These are phyloP conservation scores for Nicotiana noctiflora DNA, from an alignment of 257 asterid species.

Conservation along the genomic window DNA sequence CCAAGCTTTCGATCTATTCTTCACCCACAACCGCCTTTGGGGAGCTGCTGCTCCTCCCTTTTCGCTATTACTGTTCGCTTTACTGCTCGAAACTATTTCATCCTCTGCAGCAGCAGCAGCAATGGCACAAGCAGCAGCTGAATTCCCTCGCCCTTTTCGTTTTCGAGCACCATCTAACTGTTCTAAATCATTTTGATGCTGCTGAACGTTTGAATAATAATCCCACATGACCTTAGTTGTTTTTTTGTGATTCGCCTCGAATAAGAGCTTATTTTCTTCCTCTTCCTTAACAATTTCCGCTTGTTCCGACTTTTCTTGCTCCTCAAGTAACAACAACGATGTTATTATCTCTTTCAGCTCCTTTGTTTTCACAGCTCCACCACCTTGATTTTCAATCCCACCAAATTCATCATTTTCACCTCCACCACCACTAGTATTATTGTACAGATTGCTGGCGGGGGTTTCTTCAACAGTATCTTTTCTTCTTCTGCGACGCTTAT, in stretches of 20 bases:
- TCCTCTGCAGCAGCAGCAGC: slow-evolving; percentile 14
- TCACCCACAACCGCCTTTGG: slow-evolving; percentile 87
- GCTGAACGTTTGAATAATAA: slow-evolving; percentile 45
- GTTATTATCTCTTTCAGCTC: slow-evolving; percentile 75
- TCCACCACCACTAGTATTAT: not conserved
- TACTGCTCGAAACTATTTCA: not conserved
- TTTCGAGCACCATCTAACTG: slow-evolving; percentile 36
- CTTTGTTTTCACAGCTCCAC: slow-evolving; percentile 44
- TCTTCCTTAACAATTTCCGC: slow-evolving; percentile 30
- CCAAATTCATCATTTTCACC: slow-evolving; percentile 12
- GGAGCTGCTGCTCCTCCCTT: slow-evolving; percentile 27
- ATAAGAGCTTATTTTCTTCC: slow-evolving; percentile 39
- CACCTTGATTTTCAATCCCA: slow-evolving; percentile 27
- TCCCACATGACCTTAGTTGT: slow-evolving; percentile 50
- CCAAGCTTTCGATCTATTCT: slow-evolving; percentile 81
- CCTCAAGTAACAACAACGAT: slow-evolving; percentile 64
- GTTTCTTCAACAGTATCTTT: not conserved
- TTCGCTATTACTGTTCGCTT: not conserved
- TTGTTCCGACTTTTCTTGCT: slow-evolving; percentile 58
- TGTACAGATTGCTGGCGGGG: slow-evolving; percentile 6
- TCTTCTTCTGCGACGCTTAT: slow-evolving; percentile 40
- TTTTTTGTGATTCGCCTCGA: slow-evolving; percentile 43
- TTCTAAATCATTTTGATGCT: slow-evolving; percentile 29
- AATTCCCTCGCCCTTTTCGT: slow-evolving; percentile 36
- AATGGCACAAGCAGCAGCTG: slow-evolving; percentile 33